These are phyloP conservation scores for Colletotrichum cereale DNA, from an alignment of 2,329 filamentous ascomycete genomes.

Conservation along the genomic window DNA sequence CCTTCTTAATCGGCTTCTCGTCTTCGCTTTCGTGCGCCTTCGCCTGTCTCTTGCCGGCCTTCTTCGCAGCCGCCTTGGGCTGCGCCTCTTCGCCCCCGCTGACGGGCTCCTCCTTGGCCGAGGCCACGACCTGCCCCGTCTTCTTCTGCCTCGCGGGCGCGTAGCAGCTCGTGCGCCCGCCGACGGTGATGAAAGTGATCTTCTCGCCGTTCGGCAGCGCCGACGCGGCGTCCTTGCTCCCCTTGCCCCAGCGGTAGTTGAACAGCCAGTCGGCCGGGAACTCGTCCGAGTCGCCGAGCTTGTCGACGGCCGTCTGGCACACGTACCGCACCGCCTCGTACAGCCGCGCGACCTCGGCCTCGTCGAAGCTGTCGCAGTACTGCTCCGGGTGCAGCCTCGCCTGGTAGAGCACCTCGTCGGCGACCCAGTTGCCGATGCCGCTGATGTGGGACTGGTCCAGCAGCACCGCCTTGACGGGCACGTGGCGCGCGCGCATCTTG, in stretches of 20 bases:
- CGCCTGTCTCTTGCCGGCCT: slow-evolving; percentile 43
- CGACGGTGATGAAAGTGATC: slow-evolving; percentile 88
- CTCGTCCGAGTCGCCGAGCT: slow-evolving; percentile 82
- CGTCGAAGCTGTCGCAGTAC: slow-evolving; percentile 84
- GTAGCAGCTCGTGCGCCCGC: slow-evolving; percentile 90
- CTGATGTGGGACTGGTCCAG: slow-evolving; percentile 90
- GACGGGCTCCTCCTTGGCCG: slow-evolving; percentile 58
- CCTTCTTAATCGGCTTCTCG: slow-evolving; percentile 47
- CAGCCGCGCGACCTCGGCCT: slow-evolving; percentile 77
- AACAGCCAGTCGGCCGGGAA: slow-evolving; percentile 93
- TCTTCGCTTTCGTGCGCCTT: slow-evolving; percentile 46
- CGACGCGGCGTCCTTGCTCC: slow-evolving; percentile 77
- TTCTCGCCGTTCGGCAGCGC: slow-evolving; percentile 86
- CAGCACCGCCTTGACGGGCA: slow-evolving; percentile 90
- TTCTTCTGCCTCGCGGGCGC: slow-evolving; percentile 91
- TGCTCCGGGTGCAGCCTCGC: slow-evolving; percentile 92
- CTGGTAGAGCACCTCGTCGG: slow-evolving; percentile 92
- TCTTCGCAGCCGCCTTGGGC: slow-evolving; percentile 33
- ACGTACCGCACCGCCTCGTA: slow-evolving; percentile 82
- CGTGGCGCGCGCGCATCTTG: slow-evolving; percentile 80
- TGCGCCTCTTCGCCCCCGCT: slow-evolving; percentile 47
- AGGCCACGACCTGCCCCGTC: slow-evolving; percentile 58
- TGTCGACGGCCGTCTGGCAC: slow-evolving; percentile 82
- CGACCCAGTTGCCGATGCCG: slow-evolving; percentile 97
- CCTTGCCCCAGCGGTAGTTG: slow-evolving; percentile 90